Evolutionary conservation across 352 stramenopile species (phyloP).

Genomic region (Pythium aristosporum): DNA sequence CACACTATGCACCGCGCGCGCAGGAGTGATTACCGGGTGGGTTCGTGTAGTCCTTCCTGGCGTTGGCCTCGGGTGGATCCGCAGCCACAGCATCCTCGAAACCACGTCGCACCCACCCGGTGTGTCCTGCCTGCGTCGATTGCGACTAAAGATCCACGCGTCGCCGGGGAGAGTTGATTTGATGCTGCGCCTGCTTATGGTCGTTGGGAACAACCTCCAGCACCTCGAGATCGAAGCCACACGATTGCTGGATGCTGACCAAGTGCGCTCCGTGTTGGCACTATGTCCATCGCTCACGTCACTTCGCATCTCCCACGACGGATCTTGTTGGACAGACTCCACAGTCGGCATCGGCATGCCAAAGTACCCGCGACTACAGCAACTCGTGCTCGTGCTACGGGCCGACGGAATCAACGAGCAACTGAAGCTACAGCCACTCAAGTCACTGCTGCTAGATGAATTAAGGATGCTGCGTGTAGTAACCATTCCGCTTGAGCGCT

Average conservation of each 20-base stretch:
- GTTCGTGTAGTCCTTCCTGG: not conserved
- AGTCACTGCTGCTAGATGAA: not conserved
- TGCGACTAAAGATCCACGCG: not conserved
- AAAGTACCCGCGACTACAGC: not conserved
- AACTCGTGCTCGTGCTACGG: not conserved
- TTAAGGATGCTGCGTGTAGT: not conserved
- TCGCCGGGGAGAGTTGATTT: not conserved
- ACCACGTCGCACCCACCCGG: not conserved
- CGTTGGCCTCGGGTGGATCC: constrained; percentile 2
- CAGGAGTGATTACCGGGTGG: not conserved
- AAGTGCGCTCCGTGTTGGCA: not conserved
- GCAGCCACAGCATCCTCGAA: not conserved
- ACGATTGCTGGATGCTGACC: not conserved
- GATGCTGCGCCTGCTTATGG: not conserved
- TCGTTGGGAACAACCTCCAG: not conserved
- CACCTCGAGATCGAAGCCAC: not conserved
- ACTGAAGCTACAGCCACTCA: not conserved
- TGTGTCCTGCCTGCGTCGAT: not conserved
- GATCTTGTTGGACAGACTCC: not conserved
- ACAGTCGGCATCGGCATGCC: not conserved
- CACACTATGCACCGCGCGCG: not conserved
- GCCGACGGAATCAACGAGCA: not conserved
- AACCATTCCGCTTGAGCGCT: not conserved
- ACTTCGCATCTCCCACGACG: not conserved
- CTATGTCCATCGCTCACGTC: not conserved